A percentile compares a stretch with the other conserved stretches of the same genome.
Conservation (phyloP, 441 rosid species). For the Euphorbia corollata region DNA sequence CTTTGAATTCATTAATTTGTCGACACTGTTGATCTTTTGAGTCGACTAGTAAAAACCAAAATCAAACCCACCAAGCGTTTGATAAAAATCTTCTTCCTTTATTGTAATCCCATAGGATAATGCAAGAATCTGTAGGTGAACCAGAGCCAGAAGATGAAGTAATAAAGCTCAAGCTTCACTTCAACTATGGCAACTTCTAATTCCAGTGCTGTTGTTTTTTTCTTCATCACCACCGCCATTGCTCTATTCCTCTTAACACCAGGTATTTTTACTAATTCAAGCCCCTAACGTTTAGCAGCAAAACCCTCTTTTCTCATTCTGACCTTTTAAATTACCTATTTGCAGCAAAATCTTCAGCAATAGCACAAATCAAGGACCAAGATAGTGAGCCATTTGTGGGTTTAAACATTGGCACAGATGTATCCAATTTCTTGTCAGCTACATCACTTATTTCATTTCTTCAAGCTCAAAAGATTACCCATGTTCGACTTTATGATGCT, state of each 20-base stretch:
- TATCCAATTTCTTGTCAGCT: conserved; percentile 44
- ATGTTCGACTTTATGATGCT: conserved; percentile 73
- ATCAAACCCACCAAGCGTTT: background rate
- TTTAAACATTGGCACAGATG: conserved; percentile 77
- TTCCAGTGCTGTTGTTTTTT: conserved; percentile 21
- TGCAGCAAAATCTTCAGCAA: conserved; percentile 36
- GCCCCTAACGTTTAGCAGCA: background rate
- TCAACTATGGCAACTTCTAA: conserved; percentile 54
- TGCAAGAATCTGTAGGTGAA: conserved; percentile 56
- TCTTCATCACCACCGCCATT: conserved; percentile 23
- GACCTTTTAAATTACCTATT: background rate
- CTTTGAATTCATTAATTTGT: conserved; percentile 8
- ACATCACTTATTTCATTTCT: conserved; percentile 56
- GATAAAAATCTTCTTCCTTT: background rate
- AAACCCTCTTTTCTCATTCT: conserved; percentile 8
- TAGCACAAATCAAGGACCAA: conserved; percentile 31
- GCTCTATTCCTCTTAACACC: conserved; percentile 25
- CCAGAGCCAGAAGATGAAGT: conserved; percentile 44
- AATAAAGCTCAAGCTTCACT: conserved; percentile 38
- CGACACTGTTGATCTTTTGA: conserved; percentile 9
- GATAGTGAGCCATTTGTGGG: conserved; percentile 77
- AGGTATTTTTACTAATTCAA: conserved; percentile 15
- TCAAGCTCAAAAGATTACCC: conserved; percentile 66
- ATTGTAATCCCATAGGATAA: conserved; percentile 37
- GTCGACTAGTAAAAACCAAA: conserved; percentile 15